Evolutionary conservation across 352 stramenopile genomes (phyloP), one percentile per base, ranked within the genome.

Genomic region (Nothophytophthora sp.): DNA sequence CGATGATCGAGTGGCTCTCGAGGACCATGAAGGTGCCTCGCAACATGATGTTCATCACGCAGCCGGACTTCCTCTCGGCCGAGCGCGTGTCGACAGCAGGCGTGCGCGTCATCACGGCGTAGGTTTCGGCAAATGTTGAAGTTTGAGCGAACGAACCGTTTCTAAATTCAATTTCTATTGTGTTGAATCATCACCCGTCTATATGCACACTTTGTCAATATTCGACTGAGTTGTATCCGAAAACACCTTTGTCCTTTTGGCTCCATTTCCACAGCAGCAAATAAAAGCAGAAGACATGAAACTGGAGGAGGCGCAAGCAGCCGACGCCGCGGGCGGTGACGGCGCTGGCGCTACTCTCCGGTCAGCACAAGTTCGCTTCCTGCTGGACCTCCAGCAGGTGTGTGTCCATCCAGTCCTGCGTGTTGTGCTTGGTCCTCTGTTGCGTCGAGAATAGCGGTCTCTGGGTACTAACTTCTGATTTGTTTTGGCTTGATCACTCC

Each of bases 1-100:
- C 68, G 11, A 68, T 84, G 29, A 80, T 97, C 35, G 74, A 93
- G 53, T 96, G 83, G 77, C 50, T 95, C 38, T 73, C 56, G 2
- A 50, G 72, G 32, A 69, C 77, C 33, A 69, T 96, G 38, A 65
- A 69, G 4, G 74, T 96, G 9, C 73, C 73, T 1, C 81, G 75
- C 50, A 95, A 93, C 58, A 86, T 90, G 67, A 95, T 96, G 81
- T 96, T 97, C 67, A 96, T 96, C 61, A 78, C 65, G 15, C 89
- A 90, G 52, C 84, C 86, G 2, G 80, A 91, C 50, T 70, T 82
- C 28, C 30, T 54, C 8, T 74, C 52, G 19, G 64, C 57, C 2
- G 81, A 95, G 54, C 84, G 86, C n/a, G 74, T 96, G 5, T 76
- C 76, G n/a, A 68, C 69, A 6, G 67, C 82, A 13, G 84, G 84